A percentile compares a stretch with the other conserved stretches of the same genome.
Evolutionary conservation across 2,329 filamentous ascomycete species (phyloP).

Genomic region (Cladophialophora yegresii): DNA sequence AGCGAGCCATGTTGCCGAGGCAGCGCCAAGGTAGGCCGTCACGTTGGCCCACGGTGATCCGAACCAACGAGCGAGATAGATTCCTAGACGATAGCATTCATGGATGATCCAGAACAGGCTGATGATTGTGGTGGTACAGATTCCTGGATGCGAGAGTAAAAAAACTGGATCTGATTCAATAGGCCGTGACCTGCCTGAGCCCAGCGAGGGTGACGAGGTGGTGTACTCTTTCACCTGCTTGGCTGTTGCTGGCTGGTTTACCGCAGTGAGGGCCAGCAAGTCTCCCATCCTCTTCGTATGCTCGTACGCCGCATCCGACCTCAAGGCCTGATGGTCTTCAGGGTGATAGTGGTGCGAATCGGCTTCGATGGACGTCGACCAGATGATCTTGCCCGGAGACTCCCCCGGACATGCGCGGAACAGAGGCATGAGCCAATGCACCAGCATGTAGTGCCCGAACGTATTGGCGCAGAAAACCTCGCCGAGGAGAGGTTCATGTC

Average conservation of each 20-base stretch:
- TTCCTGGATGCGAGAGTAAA: conserved; percentile 82
- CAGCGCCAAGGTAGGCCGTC: conserved; percentile 73
- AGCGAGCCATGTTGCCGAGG: conserved; percentile 74
- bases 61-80: conserved; percentile 65
- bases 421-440: conserved; percentile 75
- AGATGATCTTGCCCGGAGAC: conserved; percentile 70
- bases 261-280: conserved; percentile 68
- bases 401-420: conserved; percentile 56
- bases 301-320: conserved; percentile 71
- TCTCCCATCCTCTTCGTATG: conserved; percentile 86
- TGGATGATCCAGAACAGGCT: conserved; percentile 58
- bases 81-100: conserved; percentile 30
- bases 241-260: conserved; percentile 62
- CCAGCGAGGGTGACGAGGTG: conserved; percentile 31
- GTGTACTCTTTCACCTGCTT: conserved; percentile 58
- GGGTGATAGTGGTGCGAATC: conserved; percentile 58
- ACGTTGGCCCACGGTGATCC: conserved; percentile 88
- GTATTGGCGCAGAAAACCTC: conserved; percentile 88
- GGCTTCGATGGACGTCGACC: conserved; percentile 82
- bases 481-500: conserved; percentile 70
- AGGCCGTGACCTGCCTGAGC: conserved; percentile 28
- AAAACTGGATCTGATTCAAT: conserved; percentile 57
- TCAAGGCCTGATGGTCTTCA: conserved; percentile 75
- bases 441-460: conserved; percentile 91
- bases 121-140: conserved; percentile 80